Percentiles rank a stretch among this genome's conserved stretches.
These are phyloP conservation scores for Eucalyptus camaldulensis DNA, from an alignment of 345 rosid species.

Conservation along the genomic window DNA sequence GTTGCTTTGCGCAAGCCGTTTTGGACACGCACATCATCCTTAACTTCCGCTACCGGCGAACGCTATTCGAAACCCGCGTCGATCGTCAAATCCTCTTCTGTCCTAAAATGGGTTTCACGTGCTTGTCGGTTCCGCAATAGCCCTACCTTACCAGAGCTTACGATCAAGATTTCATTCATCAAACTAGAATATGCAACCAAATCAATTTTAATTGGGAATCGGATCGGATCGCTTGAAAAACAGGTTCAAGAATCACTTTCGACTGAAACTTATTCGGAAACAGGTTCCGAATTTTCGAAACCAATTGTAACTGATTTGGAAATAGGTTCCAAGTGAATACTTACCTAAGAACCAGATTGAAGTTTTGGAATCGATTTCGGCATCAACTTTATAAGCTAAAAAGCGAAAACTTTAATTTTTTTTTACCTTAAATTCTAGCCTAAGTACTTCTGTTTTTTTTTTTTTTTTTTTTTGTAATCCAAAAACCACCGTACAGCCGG, in stretches of 20 bases:
- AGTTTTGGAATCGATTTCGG: too few species aligned
- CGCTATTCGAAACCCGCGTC: background rate
- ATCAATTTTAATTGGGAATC: too few species aligned
- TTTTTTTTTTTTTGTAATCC: too few species aligned
- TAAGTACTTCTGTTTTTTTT: fast-evolving
- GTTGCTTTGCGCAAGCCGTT: background rate
- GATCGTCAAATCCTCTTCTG: background rate
- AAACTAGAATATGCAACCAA: too few species aligned
- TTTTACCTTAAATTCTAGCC: too few species aligned
- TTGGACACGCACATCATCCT: background rate
- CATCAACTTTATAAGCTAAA: too few species aligned
- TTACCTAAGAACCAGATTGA: fast-evolving
- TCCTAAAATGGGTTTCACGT: background rate
- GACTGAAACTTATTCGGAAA: fast-evolving
- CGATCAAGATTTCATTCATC: too few species aligned
- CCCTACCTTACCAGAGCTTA: background rate
- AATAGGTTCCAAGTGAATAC: too few species aligned
- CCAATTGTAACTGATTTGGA: fast-evolving
- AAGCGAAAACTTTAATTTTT: too few species aligned
- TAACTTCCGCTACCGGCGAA: background rate
- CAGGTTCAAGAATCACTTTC: too few species aligned
- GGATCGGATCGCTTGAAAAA: too few species aligned
- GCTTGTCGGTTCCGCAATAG: background rate
- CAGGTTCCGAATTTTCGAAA: fast-evolving
- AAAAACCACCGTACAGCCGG: too few species aligned